Evolutionary conservation across 345 rosid genomes (phyloP).

Genomic region (Lepidium sativum): DNA sequence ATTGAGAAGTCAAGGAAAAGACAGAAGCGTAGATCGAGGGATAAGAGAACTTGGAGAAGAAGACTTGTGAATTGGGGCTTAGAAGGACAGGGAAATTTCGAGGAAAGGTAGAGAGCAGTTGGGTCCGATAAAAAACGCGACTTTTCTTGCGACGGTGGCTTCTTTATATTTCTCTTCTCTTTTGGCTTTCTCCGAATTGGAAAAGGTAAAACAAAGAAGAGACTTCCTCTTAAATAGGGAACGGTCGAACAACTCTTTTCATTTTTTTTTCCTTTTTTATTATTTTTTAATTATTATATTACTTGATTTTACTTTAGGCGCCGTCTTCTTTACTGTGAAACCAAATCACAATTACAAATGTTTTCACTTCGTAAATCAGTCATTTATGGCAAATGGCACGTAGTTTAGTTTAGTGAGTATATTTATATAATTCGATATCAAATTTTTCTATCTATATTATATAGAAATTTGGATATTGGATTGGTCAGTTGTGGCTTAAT

Average conservation of each 20-base stretch:
- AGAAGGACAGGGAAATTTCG: conserved; percentile 19
- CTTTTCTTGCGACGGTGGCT: conserved; percentile 21
- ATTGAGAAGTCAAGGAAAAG: not conserved
- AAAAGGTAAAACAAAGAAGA: not conserved
- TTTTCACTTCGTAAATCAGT: too few relatives aligned
- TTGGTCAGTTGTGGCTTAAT: too few relatives aligned
- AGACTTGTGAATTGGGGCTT: conserved; percentile 4
- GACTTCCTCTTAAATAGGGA: conserved; percentile 25
- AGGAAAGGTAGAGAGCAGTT: conserved; percentile 23
- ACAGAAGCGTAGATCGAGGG: conserved; percentile 8
- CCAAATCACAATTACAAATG: too few relatives aligned
- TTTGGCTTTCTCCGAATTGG: conserved; percentile 25
- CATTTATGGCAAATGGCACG: too few relatives aligned
- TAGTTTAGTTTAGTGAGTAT: too few relatives aligned
- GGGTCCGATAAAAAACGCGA: conserved; percentile 11
- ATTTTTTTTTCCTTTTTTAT: not conserved
- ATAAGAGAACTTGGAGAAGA: not conserved
- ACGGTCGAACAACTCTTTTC: conserved; percentile 9
- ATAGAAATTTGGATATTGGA: too few relatives aligned
- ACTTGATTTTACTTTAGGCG: not conserved
- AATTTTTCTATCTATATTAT: too few relatives aligned
- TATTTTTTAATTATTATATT: not conserved
- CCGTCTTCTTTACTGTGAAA: conserved; percentile 15
- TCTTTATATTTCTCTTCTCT: not conserved
- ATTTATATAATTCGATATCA: too few relatives aligned